Evolutionary conservation across 805 yeast genomes (phyloP).

Genomic region (Candida methanosorbosa): DNA sequence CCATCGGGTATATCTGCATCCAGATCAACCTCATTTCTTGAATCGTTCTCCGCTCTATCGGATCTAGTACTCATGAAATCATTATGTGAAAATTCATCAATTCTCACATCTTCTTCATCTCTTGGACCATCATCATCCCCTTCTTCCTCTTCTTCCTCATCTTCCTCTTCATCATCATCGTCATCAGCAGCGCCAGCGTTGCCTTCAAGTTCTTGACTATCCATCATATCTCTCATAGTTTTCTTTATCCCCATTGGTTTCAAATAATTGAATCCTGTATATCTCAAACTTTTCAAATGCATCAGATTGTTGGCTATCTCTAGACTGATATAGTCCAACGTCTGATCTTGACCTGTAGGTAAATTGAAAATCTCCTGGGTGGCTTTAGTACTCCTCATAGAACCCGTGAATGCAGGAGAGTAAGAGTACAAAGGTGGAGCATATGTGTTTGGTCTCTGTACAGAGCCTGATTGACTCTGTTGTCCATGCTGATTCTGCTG

Average conservation of each 20-base stretch:
- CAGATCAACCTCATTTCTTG: slow-evolving; percentile 29
- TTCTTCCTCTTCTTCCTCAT: slow-evolving; percentile 10
- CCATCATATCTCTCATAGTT: slow-evolving; percentile 34
- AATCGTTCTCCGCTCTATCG: too few species aligned
- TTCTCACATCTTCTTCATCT: slow-evolving; percentile 5
- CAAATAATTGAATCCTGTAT: slow-evolving; percentile 38
- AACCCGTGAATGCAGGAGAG: slow-evolving; percentile 36
- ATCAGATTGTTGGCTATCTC: slow-evolving; percentile 14
- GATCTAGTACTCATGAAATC: too few species aligned
- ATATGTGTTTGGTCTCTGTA: slow-evolving; percentile 4
- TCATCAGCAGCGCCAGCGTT: too few species aligned
- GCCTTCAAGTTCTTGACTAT: slow-evolving; percentile 18
- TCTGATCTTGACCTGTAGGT: slow-evolving; percentile 2
- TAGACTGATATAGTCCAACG: slow-evolving; percentile 11
- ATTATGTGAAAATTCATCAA: too few species aligned
- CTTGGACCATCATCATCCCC: slow-evolving; percentile 5
- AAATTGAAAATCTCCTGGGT: slow-evolving; percentile 18
- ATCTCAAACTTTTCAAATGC: slow-evolving; percentile 25
- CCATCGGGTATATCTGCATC: slow-evolving; percentile 40
- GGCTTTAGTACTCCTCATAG: slow-evolving; percentile 11
- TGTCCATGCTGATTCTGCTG: slow-evolving; percentile 14
- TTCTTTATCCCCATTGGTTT: slow-evolving; percentile 53
- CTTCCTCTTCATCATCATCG: slow-evolving; percentile 7
- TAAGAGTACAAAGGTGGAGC: slow-evolving; percentile 40
- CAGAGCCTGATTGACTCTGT: not conserved